Evolutionary conservation across 2,329 filamentous ascomycete species (phyloP).

Genomic region (Fusarium cicatricum): DNA sequence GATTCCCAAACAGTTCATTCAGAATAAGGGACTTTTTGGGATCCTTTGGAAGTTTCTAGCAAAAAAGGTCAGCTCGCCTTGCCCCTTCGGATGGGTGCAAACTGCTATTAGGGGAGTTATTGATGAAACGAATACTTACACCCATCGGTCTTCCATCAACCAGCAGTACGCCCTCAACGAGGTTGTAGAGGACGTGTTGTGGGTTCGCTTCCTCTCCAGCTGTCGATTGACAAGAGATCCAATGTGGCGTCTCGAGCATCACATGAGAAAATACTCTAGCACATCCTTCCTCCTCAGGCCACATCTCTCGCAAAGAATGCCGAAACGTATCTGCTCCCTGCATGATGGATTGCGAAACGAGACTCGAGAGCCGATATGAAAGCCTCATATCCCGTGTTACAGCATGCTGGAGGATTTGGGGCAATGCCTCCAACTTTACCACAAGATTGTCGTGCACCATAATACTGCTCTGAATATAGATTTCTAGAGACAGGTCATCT

Average conservation of each 20-base stretch:
- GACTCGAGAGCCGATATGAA: conserved; percentile 20
- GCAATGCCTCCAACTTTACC: conserved; percentile 31
- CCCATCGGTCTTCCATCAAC: conserved; percentile 47
- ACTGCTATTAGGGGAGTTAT: neutral
- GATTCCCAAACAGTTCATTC: conserved; percentile 62
- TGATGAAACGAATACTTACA: conserved; percentile 9
- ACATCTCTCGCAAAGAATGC: conserved; percentile 31
- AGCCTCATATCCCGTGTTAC: conserved; percentile 36
- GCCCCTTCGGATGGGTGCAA: no score
- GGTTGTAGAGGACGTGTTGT: conserved; percentile 46
- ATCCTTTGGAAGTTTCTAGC: conserved; percentile 58
- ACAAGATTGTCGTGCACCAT: conserved; percentile 38
- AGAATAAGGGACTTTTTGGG: conserved; percentile 53
- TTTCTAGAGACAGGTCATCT: conserved; percentile 19
- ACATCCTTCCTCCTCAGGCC: conserved; percentile 29
- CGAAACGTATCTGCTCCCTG: conserved; percentile 20
- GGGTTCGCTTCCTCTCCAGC: conserved; percentile 5
- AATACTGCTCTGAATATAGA: conserved; percentile 37
- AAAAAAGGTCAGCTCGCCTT: conserved; percentile 1
- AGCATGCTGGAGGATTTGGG: conserved; percentile 24
- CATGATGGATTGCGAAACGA: conserved; percentile 21
- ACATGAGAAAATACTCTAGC: conserved; percentile 16
- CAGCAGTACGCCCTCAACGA: conserved; percentile 40
- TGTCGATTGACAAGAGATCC: conserved; percentile 29
- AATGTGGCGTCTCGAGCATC: neutral